phyloP scores from a whole-genome alignment of 106 monocot genomes.

The Gastrodia elata region DNA sequence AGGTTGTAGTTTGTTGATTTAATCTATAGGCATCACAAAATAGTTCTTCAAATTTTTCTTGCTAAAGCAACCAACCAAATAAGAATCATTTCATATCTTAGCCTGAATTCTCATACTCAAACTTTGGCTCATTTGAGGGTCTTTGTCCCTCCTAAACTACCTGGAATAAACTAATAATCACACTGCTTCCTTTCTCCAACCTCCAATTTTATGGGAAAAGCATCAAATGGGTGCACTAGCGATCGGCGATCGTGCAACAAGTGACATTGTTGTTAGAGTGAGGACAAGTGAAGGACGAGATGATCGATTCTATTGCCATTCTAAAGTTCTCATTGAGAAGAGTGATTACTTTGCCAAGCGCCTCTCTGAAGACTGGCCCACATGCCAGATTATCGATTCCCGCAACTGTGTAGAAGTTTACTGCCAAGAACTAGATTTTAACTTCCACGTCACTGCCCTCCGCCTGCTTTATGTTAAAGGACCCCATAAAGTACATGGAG shows the following conservation, averaged over 20 bases:
- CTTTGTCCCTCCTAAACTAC: background rate
- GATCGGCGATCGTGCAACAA: slow-evolving; percentile 60
- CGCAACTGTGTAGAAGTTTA: slow-evolving; percentile 70
- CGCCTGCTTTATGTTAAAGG: slow-evolving; percentile 61
- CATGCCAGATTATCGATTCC: slow-evolving; percentile 83
- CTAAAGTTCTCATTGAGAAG: slow-evolving; percentile 48
- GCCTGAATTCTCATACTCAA: background rate
- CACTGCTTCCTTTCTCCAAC: background rate
- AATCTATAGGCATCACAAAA: background rate
- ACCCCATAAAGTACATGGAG: slow-evolving; percentile 41
- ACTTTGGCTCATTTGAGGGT: background rate
- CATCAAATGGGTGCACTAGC: slow-evolving; percentile 12
- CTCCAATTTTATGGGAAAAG: background rate
- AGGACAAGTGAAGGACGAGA: slow-evolving; percentile 71
- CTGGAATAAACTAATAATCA: no score
- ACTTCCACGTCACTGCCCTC: slow-evolving; percentile 47
- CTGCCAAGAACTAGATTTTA: slow-evolving; percentile 63
- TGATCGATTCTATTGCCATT: slow-evolving; percentile 75
- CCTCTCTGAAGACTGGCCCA: slow-evolving; percentile 81
- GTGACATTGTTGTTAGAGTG: slow-evolving; percentile 77
- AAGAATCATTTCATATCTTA: background rate
- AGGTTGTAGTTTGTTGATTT: no score
- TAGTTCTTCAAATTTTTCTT: background rate
- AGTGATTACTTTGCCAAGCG: slow-evolving; percentile 83
- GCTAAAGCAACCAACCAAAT: background rate